Evolutionary conservation across 2,329 filamentous ascomycete species (phyloP).

Genomic region (Neoscytalidium dimidiatum): DNA sequence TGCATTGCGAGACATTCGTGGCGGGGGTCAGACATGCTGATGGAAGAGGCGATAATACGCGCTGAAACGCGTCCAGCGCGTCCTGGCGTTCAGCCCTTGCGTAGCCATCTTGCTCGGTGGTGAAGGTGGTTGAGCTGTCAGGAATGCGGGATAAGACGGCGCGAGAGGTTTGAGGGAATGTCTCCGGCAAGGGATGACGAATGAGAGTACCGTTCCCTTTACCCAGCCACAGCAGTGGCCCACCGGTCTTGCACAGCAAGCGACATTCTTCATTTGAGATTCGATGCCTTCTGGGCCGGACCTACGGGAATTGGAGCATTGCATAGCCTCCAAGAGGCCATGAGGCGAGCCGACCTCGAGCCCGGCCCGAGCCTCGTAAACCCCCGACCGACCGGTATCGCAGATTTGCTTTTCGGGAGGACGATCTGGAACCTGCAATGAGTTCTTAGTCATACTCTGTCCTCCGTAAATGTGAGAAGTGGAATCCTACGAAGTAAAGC

Average conservation of each 20-base stretch:
- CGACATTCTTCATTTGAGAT: constrained; percentile 25
- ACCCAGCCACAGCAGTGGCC: constrained; percentile 1
- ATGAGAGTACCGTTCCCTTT: constrained; percentile 25
- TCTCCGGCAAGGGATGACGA: constrained; percentile 32
- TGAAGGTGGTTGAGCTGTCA: constrained; percentile 21
- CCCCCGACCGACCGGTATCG: constrained; percentile 53
- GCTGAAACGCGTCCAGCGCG: constrained; percentile 22
- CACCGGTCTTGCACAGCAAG: background rate
- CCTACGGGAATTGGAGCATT: constrained; percentile 49
- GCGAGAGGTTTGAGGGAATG: constrained; percentile 20
- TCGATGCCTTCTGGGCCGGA: constrained; percentile 48
- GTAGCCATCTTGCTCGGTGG: constrained; percentile 24
- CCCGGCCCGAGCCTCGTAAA: constrained; percentile 52
- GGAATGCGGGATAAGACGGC: constrained; percentile 32
- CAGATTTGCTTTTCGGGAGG: constrained; percentile 48
- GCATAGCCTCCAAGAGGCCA: constrained; percentile 50
- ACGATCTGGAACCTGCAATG: background rate
- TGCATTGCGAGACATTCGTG: constrained; percentile 27
- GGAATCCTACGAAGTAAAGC: background rate
- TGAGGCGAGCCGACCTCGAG: constrained; percentile 44
- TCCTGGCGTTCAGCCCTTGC: constrained; percentile 27
- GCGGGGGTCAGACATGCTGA: constrained; percentile 20
- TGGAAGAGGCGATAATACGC: constrained; percentile 27
- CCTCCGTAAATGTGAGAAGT: background rate
- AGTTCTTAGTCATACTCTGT: background rate